Evolutionary conservation across 2,329 filamentous ascomycete genomes (phyloP).

Genomic region (Aspergillus intermedius): DNA sequence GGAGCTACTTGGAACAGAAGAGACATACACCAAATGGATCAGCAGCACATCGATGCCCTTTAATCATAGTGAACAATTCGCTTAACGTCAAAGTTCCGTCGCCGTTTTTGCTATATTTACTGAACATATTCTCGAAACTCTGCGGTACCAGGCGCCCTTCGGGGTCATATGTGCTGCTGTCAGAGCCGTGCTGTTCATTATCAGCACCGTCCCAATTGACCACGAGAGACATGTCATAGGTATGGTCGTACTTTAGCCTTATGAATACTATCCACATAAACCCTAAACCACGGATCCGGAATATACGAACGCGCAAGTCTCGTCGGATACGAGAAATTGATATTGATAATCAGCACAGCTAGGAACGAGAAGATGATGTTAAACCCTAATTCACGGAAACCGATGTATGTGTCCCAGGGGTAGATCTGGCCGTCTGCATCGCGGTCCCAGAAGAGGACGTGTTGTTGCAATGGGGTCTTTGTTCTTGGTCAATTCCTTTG

Average conservation of each 20-base stretch:
- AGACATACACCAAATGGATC: slow-evolving; percentile 37
- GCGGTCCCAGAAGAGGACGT: slow-evolving; percentile 39
- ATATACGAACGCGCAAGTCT: slow-evolving; percentile 28
- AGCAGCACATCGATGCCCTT: slow-evolving; percentile 36
- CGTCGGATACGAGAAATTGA: slow-evolving; percentile 43
- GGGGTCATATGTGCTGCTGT: slow-evolving; percentile 38
- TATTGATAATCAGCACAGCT: slow-evolving; percentile 34
- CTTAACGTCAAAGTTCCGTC: slow-evolving; percentile 34
- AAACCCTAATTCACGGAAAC: slow-evolving; percentile 38
- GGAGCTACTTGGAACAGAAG: not conserved
- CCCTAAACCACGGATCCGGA: slow-evolving; percentile 33
- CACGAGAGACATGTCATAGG: not conserved
- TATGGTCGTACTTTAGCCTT: slow-evolving; percentile 31
- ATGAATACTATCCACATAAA: slow-evolving; percentile 36
- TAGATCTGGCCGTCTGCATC: slow-evolving; percentile 38
- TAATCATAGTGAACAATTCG: slow-evolving; percentile 34
- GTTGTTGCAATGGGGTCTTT: slow-evolving; percentile 35
- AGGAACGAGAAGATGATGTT: slow-evolving; percentile 35
- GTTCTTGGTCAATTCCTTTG: not conserved
- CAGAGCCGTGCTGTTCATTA: slow-evolving; percentile 15
- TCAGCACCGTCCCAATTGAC: not conserved
- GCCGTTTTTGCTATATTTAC: slow-evolving; percentile 37
- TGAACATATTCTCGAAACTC: slow-evolving; percentile 44
- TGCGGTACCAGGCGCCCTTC: slow-evolving; percentile 43
- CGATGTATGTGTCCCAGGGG: slow-evolving; percentile 34